Evolutionary conservation across 768 basidiomycete species (phyloP).

Genomic region (Austroboletus eburneus): DNA sequence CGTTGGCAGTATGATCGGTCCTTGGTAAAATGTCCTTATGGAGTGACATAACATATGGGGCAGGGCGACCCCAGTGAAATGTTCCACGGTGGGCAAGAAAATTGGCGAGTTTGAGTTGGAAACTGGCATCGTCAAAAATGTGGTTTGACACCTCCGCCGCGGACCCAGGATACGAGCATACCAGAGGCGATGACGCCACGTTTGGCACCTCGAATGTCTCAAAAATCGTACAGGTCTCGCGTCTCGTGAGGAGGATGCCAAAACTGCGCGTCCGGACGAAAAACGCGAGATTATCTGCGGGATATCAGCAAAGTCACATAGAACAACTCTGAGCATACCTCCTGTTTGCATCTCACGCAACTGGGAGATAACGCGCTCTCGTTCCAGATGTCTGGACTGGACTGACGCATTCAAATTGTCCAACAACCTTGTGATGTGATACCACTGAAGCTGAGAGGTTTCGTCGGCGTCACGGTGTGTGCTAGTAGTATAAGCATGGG

Average conservation of each 20-base stretch:
- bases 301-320: neutral
- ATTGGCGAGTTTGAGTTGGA: neutral
- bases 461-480: too few relatives aligned
- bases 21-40: neutral
- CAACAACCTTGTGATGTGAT: neutral
- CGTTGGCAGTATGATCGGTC: neutral
- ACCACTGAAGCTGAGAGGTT: neutral
- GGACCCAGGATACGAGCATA: neutral
- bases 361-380: too few relatives aligned
- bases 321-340: too few relatives aligned
- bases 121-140: neutral
- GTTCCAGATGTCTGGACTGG: too few relatives aligned
- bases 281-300: neutral
- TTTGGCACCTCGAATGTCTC: neutral
- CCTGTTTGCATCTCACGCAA: too few relatives aligned
- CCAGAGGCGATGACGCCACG: neutral
- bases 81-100: neutral
- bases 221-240: neutral
- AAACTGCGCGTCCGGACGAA: neutral
- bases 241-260: neutral
- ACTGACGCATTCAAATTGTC: too few relatives aligned
- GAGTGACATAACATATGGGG: neutral
- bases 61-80: neutral
- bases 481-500: neutral
- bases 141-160: neutral